phyloP scores from a whole-genome alignment of 208 protist genomes.

The Wallacemonas sp. region DNA sequence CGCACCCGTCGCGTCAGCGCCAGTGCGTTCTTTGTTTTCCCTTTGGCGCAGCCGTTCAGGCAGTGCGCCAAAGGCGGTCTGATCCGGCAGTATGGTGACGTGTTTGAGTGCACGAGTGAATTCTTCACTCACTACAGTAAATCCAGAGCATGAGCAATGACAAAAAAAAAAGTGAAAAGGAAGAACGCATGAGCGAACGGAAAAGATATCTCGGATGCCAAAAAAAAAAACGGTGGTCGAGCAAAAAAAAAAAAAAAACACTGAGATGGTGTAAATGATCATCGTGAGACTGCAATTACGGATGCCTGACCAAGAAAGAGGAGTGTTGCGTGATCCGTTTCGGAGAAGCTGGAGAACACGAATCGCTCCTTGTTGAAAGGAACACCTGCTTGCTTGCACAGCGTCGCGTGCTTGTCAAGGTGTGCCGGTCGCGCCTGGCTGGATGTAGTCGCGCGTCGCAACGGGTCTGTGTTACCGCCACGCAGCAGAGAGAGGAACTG shows the following conservation, averaged over 20 bases:
- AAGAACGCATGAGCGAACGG: conserved; percentile 7
- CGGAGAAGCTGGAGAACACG: conserved; percentile 8
- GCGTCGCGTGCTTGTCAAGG: background rate
- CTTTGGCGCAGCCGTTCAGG: too few species aligned
- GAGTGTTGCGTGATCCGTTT: conserved; percentile 24
- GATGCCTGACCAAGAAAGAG: conserved; percentile 29
- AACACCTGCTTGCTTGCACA: background rate
- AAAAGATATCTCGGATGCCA: background rate
- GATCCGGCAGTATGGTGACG: too few species aligned
- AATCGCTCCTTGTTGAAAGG: background rate
- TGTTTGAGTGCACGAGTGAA: too few species aligned
- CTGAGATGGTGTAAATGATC: background rate
- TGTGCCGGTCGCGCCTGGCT: background rate
- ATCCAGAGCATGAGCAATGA: background rate
- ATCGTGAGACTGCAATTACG: background rate
- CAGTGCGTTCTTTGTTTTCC: too few species aligned
- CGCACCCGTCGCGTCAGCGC: too few species aligned
- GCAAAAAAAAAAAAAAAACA: background rate
- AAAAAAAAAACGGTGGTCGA: background rate
- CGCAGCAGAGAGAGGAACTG: background rate
- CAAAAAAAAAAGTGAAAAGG: conserved; percentile 9
- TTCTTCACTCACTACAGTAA: too few species aligned
- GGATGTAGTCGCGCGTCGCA: background rate
- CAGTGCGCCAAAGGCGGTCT: too few species aligned
- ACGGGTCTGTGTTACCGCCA: background rate